phyloP scores from a whole-genome alignment of 768 basidiomycete genomes.

The Coprinopsis cinerea region DNA sequence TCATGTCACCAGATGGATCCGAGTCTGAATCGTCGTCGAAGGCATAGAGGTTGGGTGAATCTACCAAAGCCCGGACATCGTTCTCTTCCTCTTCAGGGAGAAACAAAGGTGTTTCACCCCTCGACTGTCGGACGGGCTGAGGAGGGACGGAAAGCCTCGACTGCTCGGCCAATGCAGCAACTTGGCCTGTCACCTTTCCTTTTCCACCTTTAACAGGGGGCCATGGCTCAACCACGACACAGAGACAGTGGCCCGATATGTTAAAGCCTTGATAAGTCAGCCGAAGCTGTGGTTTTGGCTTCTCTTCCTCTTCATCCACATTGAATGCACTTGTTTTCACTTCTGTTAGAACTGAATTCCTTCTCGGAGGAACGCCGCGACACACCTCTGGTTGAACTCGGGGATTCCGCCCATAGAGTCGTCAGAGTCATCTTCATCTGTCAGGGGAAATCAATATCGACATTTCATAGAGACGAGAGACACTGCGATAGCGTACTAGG shows the following conservation, averaged over 20 bases:
- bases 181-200: conserved; percentile 1
- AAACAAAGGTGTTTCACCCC: conserved; percentile 56
- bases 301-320: conserved; percentile 56
- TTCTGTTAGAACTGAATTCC: background rate
- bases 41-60: conserved; percentile 34
- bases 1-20: conserved; percentile 50
- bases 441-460: conserved; percentile 10
- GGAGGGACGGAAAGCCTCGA: conserved; percentile 6
- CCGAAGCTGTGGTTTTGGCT: conserved; percentile 64
- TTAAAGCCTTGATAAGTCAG: conserved; percentile 67
- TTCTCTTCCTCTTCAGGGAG: conserved; percentile 56
- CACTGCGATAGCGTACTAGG: background rate
- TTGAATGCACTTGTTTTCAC: conserved; percentile 19
- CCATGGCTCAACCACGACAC: conserved; percentile 81
- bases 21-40: conserved; percentile 27
- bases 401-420: conserved; percentile 5
- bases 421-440: conserved; percentile 13
- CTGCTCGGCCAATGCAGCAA: conserved; percentile 5
- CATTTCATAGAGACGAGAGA: background rate
- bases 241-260: conserved; percentile 68
- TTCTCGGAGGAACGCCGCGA: background rate
- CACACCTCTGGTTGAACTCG: background rate
- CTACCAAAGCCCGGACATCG: conserved; percentile 29
- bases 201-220: conserved; percentile 33
- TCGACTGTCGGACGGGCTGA: too few relatives aligned